Evolutionary conservation across 768 basidiomycete species (phyloP), one percentile per base, ranked within the genome.

Genomic region (Psilocybe azurescens): DNA sequence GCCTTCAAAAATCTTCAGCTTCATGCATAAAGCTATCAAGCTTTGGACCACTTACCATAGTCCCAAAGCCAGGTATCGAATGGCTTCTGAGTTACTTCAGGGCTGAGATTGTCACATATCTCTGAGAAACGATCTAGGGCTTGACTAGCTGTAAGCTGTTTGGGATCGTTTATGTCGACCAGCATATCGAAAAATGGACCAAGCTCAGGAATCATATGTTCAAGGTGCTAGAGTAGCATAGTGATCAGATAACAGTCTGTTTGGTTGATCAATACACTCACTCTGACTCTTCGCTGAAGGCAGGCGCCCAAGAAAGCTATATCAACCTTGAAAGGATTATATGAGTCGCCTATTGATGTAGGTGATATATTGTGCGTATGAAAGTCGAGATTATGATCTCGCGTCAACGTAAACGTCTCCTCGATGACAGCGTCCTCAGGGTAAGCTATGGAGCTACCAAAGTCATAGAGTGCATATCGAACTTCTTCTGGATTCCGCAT

Each of bases 381-480:
- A 6, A 16, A n/a, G 5, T 13, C 41, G 14, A 44, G 5, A n/a
- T n/a, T 13, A 0, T 44, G 11, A 44, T 44, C 5, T 14, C 14
- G 41, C 14, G 41, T 39, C 38, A 39, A 39, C 24, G 3, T 7
- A 44, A 9, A 11, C 20, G 16, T 4, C 2, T 54, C 53, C 33
- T 33, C 41, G 11, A 56, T 9, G 55, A 16, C 20, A 13, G 41
- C 20, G 20, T 56, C 36, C 14, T 46, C 41, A 9, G 55, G 55
- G 18, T 10, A 56, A 41, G 39, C 16, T 24, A 41, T 28, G 16
- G 55, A 56, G 24, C 16, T 14, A 4, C 55, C 55, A 56, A 56
- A 56, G 29, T 56, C 55, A 18, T 44, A 56, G n/a, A 56, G 38
- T 14, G 41, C 55, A 36, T 62, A 62, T 30, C 33, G 30, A 5